Evolutionary conservation across 768 basidiomycete species (phyloP), one percentile per base, ranked within the genome.

Genomic region (Macrolepiota dolichaula): DNA sequence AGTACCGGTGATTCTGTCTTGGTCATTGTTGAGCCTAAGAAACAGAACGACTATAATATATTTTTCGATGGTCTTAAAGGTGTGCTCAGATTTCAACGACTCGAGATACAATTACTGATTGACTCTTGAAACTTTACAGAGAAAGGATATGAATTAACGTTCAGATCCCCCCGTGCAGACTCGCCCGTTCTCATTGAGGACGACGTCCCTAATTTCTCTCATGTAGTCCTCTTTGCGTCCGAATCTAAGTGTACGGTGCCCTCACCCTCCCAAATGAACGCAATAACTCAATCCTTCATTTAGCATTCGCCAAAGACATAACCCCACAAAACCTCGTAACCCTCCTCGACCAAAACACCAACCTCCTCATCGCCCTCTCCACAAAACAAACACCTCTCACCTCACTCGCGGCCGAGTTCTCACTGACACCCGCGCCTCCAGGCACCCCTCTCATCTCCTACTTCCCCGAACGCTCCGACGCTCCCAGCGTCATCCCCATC

Each of bases 361-460:
- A 98, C 77, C 77, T 98, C 59, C 83, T 99, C 65, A 75, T 97
- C 66, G 85, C 89, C 2, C 83, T 96, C 62, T 89, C 92, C 1
- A 77, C 89, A 66, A 88, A 84, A 75, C 83, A 89, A 74, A 87
- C 87, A 2, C 78, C 91, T 44, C 77, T 96, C 10, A 80, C 85
- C 12, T 84, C 89, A 12, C 83, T 96, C 57, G 92, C 94, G 0
- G 73, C 92, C 52, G 97, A 99, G 77, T 98, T 98, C 79, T 91
- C 91, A 38, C 81, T 98, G 59, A 84, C 94, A 55, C 88, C 93
- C 25, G 91, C 92, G 17, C 92, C 94, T 4, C 90, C 94, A 1
- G 88, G 88, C 1, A 89, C 88, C 0, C 88, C 89, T 1, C 82
- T 97, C 52, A 70, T 96, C 63, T 96, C 95, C 3, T 92, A 96